Percentiles rank a stretch among this genome's conserved stretches.
Evolutionary conservation across 306 rosid genomes (phyloP).

Genomic region (Cucumis cinereus): DNA sequence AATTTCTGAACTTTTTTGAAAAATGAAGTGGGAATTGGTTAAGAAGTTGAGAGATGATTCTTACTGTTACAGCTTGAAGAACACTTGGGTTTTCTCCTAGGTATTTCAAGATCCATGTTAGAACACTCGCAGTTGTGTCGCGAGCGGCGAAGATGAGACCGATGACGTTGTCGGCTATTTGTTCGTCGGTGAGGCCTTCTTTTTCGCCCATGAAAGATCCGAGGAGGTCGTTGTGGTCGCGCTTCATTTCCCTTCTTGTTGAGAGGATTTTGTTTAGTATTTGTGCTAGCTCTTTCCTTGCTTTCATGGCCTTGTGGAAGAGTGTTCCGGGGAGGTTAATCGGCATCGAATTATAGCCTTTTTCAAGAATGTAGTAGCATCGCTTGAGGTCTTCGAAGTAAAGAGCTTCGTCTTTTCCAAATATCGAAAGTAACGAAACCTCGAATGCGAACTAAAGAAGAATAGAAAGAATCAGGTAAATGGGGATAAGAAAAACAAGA

Average conservation of each 20-base stretch:
- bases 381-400: constrained; percentile 69
- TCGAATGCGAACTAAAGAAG: constrained; percentile 55
- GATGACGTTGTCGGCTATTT: constrained; percentile 81
- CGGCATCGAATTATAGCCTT: constrained; percentile 96
- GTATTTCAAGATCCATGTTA: constrained; percentile 85
- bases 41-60: constrained; percentile 6
- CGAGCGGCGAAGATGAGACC: constrained; percentile 96
- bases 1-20: neutral
- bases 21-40: neutral
- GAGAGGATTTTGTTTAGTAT: constrained; percentile 64
- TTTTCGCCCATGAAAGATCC: constrained; percentile 79
- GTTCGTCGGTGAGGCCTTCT: constrained; percentile 75
- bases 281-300: constrained; percentile 69
- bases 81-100: constrained; percentile 72
- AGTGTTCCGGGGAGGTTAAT: constrained; percentile 77
- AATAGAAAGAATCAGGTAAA: neutral
- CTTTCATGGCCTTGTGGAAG: constrained; percentile 81
- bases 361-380: constrained; percentile 71
- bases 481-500: constrained; percentile 12
- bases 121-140: constrained; percentile 90
- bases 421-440: constrained; percentile 73
- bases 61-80: constrained; percentile 75
- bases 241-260: constrained; percentile 41
- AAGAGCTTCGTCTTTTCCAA: constrained; percentile 62
- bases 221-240: constrained; percentile 48